Evolutionary conservation across 768 basidiomycete species (phyloP), one percentile per base, ranked within the genome.

Genomic region (Leccinum uliginosum): DNA sequence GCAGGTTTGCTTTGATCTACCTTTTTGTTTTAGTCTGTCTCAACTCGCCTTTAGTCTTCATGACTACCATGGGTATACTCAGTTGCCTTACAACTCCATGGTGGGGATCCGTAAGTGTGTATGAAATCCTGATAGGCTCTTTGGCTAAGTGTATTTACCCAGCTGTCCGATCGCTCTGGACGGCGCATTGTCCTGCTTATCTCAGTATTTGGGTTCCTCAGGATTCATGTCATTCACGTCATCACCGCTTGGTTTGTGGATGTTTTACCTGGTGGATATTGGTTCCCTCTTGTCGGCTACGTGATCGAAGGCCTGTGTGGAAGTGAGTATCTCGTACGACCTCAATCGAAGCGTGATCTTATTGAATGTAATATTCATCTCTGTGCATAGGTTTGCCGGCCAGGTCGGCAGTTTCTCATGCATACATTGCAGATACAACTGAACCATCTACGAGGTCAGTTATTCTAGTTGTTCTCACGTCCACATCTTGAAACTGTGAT

Each of bases 111-210:
- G 87, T 89, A 71, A 69, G 86, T 76, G 55, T 50, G 32, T 57
- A 29, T 17, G 47, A 50, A 40, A n/a, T 8, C 23, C 27, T 8
- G 21, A 17, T 21, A 43, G 23, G 3, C 10, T 27, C 12, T 38
- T 45, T 14, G 8, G 15, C 53, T 57, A 44, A 61, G 7, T 9
- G 2, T 43, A 15, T 53, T 30, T 26, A 9, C 29, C 24, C 43
- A 91, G 84, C 78, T 87, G 44, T 91, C 89, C 5, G 93, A 97
- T 71, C 79, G 88, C 15, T 72, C 80, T 67, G 93, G 93, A 11
- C 83, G 93, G 45, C 84, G 79, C 0, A 73, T 69, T 24, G 77
- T 90, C 54, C 72, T 96, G 73, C 76, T 82, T 7, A 72, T 88
- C n/a, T 77, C 82, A 5, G 65, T 83, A 19, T 52, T 83, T 2